Percentiles rank a stretch among this genome's conserved stretches.
Conservation (phyloP, 768 basidiomycete species). For the Boletales sp. region DNA sequence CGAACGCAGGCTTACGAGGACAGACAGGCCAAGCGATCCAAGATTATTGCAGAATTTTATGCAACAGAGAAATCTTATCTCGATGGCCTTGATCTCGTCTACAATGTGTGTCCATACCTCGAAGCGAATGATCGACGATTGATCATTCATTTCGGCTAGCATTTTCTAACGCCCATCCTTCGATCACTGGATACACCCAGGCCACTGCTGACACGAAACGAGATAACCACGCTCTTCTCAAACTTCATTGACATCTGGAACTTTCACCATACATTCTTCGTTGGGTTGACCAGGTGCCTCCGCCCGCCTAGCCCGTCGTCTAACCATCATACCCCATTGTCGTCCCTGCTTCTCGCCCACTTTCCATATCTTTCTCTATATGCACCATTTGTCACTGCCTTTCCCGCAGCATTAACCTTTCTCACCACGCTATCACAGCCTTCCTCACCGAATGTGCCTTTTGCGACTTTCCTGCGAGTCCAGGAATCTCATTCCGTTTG, state of each 20-base stretch:
- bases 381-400: slow-evolving; percentile 79
- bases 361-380: slow-evolving; percentile 88
- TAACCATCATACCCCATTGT: slow-evolving; percentile 40
- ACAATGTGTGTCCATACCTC: slow-evolving; percentile 51
- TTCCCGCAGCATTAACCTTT: slow-evolving; percentile 60
- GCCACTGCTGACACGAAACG: slow-evolving; percentile 65
- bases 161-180: slow-evolving; percentile 80
- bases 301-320: slow-evolving; percentile 19
- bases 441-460: slow-evolving; percentile 40
- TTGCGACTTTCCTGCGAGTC: slow-evolving; percentile 57
- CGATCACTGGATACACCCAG: slow-evolving; percentile 63
- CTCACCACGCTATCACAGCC: slow-evolving; percentile 52
- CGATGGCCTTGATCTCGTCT: slow-evolving; percentile 77
- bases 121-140: neutral
- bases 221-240: slow-evolving; percentile 74
- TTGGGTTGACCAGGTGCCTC: slow-evolving; percentile 48
- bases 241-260: slow-evolving; percentile 94
- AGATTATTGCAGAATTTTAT: slow-evolving; percentile 76
- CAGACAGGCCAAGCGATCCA: slow-evolving; percentile 54
- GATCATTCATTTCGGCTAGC: slow-evolving; percentile 39
- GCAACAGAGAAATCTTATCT: slow-evolving; percentile 81
- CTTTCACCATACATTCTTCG: slow-evolving; percentile 71
- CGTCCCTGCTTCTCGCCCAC: slow-evolving; percentile 68
- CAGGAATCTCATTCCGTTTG: slow-evolving; percentile 71
- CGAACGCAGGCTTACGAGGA: slow-evolving; percentile 45